Percentiles rank a stretch among this genome's conserved stretches.
These are phyloP conservation scores for Cucurbitaria berberidis DNA, from an alignment of 2,329 filamentous ascomycete genomes.

Conservation along the genomic window DNA sequence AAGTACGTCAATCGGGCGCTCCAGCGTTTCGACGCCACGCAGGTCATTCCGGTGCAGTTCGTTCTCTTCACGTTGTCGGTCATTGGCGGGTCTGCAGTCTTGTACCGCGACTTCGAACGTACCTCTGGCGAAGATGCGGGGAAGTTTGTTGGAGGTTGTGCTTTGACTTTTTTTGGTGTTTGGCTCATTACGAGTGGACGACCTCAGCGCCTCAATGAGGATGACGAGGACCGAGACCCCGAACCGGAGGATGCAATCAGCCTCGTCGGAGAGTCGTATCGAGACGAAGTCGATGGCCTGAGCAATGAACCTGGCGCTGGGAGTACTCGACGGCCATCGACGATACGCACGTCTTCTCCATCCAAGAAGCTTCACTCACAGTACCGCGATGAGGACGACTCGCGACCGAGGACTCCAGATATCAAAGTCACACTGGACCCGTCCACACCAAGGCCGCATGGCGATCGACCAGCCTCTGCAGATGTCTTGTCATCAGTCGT, in stretches of 20 bases:
- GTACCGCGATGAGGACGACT: constrained; percentile 17
- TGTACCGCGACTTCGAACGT: constrained; percentile 94
- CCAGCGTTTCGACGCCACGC: constrained; percentile 93
- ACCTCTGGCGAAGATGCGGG: constrained; percentile 73
- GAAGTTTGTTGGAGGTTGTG: constrained; percentile 90
- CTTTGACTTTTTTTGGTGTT: constrained; percentile 94
- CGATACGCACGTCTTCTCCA: constrained; percentile 30
- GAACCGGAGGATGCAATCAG: constrained; percentile 53
- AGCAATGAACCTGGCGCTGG: constrained; percentile 5
- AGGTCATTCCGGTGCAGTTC: constrained; percentile 97
- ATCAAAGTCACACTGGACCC: constrained; percentile 29
- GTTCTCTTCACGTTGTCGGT: constrained; percentile 96
- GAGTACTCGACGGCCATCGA: constrained; percentile 33
- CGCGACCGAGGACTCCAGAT: constrained; percentile 33
- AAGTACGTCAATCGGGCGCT: constrained; percentile 91
- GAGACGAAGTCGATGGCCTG: constrained; percentile 31
- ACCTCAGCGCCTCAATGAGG: constrained; percentile 47
- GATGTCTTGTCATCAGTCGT: constrained; percentile 31
- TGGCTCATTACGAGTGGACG: constrained; percentile 93
- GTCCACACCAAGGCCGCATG: constrained; percentile 12
- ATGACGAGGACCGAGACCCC: constrained; percentile 57
- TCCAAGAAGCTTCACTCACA: constrained; percentile 23
- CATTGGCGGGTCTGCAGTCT: constrained; percentile 88
- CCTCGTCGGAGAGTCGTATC: constrained; percentile 49
- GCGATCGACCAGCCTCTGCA: constrained; percentile 8